Evolutionary conservation across 306 rosid genomes (phyloP).

Genomic region (Senna tora): DNA sequence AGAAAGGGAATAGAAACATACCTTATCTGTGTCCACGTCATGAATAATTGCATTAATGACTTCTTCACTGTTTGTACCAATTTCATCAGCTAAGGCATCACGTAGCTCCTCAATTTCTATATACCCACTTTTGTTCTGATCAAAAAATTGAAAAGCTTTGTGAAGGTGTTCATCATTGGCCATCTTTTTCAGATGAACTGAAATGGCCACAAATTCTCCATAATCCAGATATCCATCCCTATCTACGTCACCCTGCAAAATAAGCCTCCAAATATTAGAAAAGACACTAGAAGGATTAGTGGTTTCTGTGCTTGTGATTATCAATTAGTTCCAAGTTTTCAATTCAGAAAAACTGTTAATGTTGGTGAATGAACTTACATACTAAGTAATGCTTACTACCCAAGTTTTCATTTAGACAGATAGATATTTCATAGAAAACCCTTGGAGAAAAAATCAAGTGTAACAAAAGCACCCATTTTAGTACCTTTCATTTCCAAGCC

Average conservation of each 20-base stretch:
- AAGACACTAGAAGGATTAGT: constrained; percentile 12
- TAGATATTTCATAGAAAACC: constrained; percentile 6
- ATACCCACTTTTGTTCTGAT: constrained; percentile 60
- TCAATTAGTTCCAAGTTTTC: constrained; percentile 1
- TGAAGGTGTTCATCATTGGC: constrained; percentile 82
- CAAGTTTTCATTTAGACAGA: constrained; percentile 22
- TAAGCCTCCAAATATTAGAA: constrained; percentile 33
- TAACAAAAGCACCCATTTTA: constrained; percentile 2
- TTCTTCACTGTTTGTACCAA: constrained; percentile 69
- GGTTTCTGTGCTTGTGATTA: background rate
- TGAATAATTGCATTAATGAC: constrained; percentile 74
- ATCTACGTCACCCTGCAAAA: constrained; percentile 86
- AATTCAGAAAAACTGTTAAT: background rate
- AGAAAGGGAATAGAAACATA: constrained; percentile 34
- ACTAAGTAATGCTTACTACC: background rate
- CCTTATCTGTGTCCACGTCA: constrained; percentile 98
- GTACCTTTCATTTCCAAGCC: background rate
- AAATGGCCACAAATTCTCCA: constrained; percentile 86
- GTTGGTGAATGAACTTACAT: constrained; percentile 4
- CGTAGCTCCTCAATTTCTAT: constrained; percentile 92
- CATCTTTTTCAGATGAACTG: constrained; percentile 82
- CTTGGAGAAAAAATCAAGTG: background rate
- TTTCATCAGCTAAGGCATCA: constrained; percentile 58
- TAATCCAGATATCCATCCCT: constrained; percentile 85
- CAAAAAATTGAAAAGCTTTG: constrained; percentile 89